Conservation (phyloP, 2,329 filamentous ascomycete species). For the Diaporthe vaccinii region DNA sequence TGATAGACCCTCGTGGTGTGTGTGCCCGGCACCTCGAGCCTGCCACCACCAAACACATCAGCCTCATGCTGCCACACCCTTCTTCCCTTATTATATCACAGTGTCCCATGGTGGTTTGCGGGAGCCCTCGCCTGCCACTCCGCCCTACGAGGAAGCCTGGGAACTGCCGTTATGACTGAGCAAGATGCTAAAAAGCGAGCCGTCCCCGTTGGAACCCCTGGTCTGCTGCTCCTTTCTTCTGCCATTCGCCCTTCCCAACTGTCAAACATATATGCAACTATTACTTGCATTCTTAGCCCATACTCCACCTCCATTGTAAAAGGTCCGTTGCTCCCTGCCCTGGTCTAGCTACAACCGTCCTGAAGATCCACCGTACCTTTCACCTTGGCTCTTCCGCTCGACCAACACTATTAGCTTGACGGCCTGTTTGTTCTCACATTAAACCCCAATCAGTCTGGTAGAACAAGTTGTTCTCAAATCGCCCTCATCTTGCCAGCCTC, state of each 20-base stretch:
- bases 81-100: background rate
- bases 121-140: conserved; percentile 11
- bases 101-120: conserved; percentile 22
- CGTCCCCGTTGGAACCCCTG: conserved; percentile 20
- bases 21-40: conserved; percentile 34
- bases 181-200: conserved; percentile 41
- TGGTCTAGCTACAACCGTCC: conserved; percentile 35
- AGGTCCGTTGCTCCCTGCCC: conserved; percentile 19
- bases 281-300: conserved; percentile 34
- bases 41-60: conserved; percentile 31
- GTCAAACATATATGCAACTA: conserved; percentile 35
- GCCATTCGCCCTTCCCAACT: conserved; percentile 35
- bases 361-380: conserved; percentile 10
- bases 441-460: background rate
- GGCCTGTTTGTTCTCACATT: background rate
- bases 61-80: conserved; percentile 38
- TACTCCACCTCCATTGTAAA: conserved; percentile 33
- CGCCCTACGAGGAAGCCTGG: conserved; percentile 37
- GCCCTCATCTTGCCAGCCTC: background rate
- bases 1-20: conserved; percentile 40
- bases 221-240: conserved; percentile 32
- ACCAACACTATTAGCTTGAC: background rate
- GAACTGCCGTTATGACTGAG: conserved; percentile 2
- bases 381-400: background rate
- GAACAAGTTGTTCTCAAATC: background rate